Percentiles rank a stretch among this genome's conserved stretches.
These are phyloP conservation scores for Fusarium concolor DNA, from an alignment of 2,329 filamentous ascomycete species.

Conservation along the genomic window DNA sequence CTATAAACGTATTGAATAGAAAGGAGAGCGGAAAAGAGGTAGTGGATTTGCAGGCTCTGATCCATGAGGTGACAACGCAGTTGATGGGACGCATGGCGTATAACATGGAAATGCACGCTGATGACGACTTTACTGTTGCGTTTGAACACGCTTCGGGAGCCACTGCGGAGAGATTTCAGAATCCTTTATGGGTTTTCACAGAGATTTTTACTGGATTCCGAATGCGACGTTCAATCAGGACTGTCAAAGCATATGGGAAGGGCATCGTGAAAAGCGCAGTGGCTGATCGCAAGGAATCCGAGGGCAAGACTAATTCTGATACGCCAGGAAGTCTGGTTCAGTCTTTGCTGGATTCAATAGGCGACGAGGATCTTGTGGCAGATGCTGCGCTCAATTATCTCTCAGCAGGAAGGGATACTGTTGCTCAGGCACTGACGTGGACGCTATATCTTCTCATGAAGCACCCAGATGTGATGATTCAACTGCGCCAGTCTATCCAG, in stretches of 20 bases:
- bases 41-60: constrained; percentile 68
- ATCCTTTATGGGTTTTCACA: constrained; percentile 71
- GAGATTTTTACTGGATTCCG: constrained; percentile 61
- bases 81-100: constrained; percentile 77
- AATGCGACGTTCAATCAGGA: constrained; percentile 61
- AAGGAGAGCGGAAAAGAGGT: constrained; percentile 44
- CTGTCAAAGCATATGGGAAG: constrained; percentile 66
- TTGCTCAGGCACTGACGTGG: constrained; percentile 74
- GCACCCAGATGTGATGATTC: constrained; percentile 55
- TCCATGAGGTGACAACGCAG: constrained; percentile 73
- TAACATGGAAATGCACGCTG: constrained; percentile 74
- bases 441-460: constrained; percentile 70
- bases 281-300: constrained; percentile 45
- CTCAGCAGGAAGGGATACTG: constrained; percentile 73
- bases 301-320: constrained; percentile 25
- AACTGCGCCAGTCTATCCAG: constrained; percentile 58
- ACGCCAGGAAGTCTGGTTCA: constrained; percentile 69
- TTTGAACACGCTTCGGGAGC: constrained; percentile 72
- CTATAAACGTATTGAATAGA: constrained; percentile 53
- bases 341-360: constrained; percentile 68
- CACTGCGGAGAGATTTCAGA: constrained; percentile 72
- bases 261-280: constrained; percentile 68
- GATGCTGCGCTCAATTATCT: constrained; percentile 75
- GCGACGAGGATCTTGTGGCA: constrained; percentile 65
- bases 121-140: constrained; percentile 68